phyloP scores from a whole-genome alignment of 192 early-diverging fungal genomes.

The Haplosporangium gracile region DNA sequence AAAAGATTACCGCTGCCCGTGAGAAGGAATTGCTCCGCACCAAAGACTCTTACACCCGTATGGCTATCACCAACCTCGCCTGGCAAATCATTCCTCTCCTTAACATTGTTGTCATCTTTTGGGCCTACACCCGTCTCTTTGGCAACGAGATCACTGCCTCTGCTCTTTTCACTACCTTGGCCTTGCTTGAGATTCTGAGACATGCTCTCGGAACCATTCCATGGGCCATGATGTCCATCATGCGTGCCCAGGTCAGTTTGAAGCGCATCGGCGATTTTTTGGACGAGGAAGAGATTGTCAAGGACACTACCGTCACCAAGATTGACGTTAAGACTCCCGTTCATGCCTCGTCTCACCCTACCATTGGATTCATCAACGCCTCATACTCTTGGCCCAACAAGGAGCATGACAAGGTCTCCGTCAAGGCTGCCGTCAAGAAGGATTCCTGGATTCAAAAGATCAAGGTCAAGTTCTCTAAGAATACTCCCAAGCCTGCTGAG shows the following conservation, averaged over 20 bases:
- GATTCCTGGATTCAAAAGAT: conserved; percentile 20
- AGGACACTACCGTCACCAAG: conserved; percentile 31
- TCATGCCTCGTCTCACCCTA: conserved; percentile 58
- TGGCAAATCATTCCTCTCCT: conserved; percentile 72
- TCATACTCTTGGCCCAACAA: conserved; percentile 44
- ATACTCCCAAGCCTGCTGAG: background rate
- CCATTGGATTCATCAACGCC: conserved; percentile 34
- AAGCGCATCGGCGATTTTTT: conserved; percentile 81
- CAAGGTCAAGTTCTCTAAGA: conserved; percentile 33
- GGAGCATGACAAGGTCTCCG: conserved; percentile 37
- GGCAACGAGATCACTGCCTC: conserved; percentile 62
- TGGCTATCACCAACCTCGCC: conserved; percentile 62
- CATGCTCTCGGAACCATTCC: conserved; percentile 69
- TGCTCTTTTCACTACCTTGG: conserved; percentile 71
- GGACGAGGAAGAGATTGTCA: conserved; percentile 77
- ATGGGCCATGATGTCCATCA: conserved; percentile 62
- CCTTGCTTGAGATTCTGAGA: conserved; percentile 76
- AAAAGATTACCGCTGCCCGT: conserved; percentile 73
- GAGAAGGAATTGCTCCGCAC: conserved; percentile 69
- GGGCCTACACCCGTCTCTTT: conserved; percentile 67
- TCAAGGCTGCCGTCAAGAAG: conserved; percentile 29
- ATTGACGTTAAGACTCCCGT: conserved; percentile 61
- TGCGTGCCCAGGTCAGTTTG: conserved; percentile 72
- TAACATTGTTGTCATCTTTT: conserved; percentile 70
- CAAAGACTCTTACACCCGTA: conserved; percentile 59